These are phyloP conservation scores for Dipteronia sinensis DNA, from an alignment of 345 rosid species.

Conservation along the genomic window DNA sequence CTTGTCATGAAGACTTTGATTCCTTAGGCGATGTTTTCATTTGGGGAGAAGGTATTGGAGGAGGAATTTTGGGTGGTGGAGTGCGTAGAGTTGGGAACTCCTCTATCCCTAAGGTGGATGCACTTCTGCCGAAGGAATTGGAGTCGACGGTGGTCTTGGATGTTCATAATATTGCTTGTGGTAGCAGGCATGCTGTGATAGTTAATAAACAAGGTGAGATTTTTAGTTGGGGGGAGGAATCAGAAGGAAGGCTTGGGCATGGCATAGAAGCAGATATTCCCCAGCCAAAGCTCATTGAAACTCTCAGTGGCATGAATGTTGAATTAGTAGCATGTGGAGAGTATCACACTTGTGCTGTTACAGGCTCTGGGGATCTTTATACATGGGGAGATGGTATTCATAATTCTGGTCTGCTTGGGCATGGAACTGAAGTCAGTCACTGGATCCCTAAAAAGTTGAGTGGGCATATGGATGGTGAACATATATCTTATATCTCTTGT, in stretches of 20 bases:
- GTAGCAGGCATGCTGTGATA: constrained; percentile 80
- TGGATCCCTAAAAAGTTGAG: constrained; percentile 80
- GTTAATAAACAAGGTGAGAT: constrained; percentile 81
- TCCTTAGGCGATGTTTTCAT: constrained; percentile 82
- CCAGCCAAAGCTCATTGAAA: constrained; percentile 63
- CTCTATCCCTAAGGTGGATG: constrained; percentile 43
- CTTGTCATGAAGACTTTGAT: constrained; percentile 77
- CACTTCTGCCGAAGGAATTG: constrained; percentile 74
- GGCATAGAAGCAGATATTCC: constrained; percentile 60
- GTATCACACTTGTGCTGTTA: constrained; percentile 80
- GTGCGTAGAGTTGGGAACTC: constrained; percentile 34
- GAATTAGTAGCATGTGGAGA: constrained; percentile 86
- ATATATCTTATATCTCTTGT: constrained; percentile 63
- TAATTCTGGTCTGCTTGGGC: constrained; percentile 71
- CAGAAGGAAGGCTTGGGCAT: constrained; percentile 91
- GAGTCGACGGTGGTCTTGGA: constrained; percentile 72
- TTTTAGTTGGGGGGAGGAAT: constrained; percentile 91
- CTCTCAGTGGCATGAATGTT: constrained; percentile 60
- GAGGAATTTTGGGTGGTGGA: constrained; percentile 61
- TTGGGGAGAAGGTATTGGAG: constrained; percentile 85
- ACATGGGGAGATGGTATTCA: constrained; percentile 91
- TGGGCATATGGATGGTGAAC: constrained; percentile 56
- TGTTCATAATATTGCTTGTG: constrained; percentile 76
- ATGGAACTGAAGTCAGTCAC: constrained; percentile 72
- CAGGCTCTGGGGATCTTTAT: constrained; percentile 78